Evolutionary conservation across 2,329 filamentous ascomycete species (phyloP).

Genomic region (Epichloe scottii): DNA sequence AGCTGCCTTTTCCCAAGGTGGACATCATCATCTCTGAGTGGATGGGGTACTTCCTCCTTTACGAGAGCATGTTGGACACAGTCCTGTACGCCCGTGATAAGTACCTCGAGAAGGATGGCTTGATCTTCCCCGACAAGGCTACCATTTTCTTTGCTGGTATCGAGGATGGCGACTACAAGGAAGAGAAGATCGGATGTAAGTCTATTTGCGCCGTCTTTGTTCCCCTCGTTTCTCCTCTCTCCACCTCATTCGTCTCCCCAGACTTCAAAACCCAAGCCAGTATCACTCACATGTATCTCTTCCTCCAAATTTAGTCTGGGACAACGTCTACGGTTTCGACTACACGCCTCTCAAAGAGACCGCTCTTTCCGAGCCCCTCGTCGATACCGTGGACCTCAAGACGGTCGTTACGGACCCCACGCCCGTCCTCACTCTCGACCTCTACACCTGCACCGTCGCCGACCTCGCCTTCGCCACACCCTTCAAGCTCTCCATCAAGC

Average conservation of each 20-base stretch:
- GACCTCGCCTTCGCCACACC: constrained; percentile 76
- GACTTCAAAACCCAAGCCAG: background rate
- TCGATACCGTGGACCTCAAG: constrained; percentile 96
- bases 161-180: constrained; percentile 98
- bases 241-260: too few species aligned
- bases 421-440: constrained; percentile 73
- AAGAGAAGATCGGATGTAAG: constrained; percentile 98
- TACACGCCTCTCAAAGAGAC: constrained; percentile 89
- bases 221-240: background rate
- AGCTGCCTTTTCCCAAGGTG: constrained; percentile 85
- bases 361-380: constrained; percentile 86
- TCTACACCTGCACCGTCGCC: constrained; percentile 74
- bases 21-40: constrained; percentile 99
- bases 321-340: constrained; percentile 97
- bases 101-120: constrained; percentile 73
- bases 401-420: constrained; percentile 89
- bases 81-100: constrained; percentile 91
- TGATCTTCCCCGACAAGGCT: constrained; percentile 98
- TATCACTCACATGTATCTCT: too few species aligned
- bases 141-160: constrained; percentile 95
- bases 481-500: constrained; percentile 64
- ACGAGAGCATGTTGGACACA: constrained; percentile 98
- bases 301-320: constrained; percentile 64
- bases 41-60: constrained; percentile 99
- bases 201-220: constrained; percentile 6